Evolutionary conservation across 1,284 basidiomycete genomes (phyloP).

Genomic region (Ganoderma boninense): DNA sequence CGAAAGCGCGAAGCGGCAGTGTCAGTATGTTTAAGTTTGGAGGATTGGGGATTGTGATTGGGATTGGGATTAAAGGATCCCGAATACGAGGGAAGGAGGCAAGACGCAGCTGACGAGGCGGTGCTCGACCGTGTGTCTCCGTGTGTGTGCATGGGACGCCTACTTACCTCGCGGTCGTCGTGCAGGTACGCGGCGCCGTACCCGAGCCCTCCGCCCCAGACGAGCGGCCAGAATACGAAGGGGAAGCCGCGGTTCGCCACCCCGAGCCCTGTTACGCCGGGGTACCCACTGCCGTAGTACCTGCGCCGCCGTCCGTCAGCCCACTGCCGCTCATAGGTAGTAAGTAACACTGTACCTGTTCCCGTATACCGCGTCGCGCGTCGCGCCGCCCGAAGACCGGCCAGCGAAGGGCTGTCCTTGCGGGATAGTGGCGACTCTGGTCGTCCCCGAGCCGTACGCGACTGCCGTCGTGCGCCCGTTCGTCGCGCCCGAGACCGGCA

Average conservation of each 20-base stretch:
- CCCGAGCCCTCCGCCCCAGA: conserved; percentile 53
- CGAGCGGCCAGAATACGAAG: conserved; percentile 67
- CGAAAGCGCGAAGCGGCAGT: not conserved
- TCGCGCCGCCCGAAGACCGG: conserved; percentile 50
- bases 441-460: conserved; percentile 50
- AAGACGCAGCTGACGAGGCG: not conserved
- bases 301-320: conserved; percentile 38
- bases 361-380: conserved; percentile 49
- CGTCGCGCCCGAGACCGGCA: conserved; percentile 43
- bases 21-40: no score
- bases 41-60: no score
- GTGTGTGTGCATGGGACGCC: not conserved
- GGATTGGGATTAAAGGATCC: no score
- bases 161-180: conserved; percentile 47
- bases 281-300: conserved; percentile 68
- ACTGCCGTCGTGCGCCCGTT: conserved; percentile 38
- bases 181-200: conserved; percentile 53
- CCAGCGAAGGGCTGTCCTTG: conserved; percentile 53
- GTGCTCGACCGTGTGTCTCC: no score
- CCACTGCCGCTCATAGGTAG: no score
- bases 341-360: conserved; percentile 34
- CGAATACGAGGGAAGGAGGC: no score
- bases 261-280: conserved; percentile 50
- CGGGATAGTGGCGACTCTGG: conserved; percentile 45
- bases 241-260: conserved; percentile 59